Evolutionary conservation across 305 asterid species (phyloP).

Genomic region (Ilex paraguariensis): DNA sequence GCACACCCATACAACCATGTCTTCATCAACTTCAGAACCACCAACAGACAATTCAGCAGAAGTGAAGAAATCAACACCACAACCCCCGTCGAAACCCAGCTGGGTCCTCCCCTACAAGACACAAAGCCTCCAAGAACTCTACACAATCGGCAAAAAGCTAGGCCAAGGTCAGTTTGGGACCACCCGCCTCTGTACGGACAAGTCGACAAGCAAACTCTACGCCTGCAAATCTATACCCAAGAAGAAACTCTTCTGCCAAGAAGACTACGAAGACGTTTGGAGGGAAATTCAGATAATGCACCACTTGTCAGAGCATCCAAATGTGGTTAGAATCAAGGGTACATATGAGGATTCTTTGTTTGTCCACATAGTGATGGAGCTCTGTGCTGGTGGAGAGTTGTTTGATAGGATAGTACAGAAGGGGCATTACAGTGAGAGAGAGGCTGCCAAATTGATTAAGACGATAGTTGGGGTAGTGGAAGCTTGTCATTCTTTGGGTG

Average conservation of each 20-base stretch:
- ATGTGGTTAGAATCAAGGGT: constrained; percentile 83
- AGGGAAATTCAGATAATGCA: constrained; percentile 98
- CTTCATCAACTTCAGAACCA: neutral
- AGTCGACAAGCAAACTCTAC: constrained; percentile 45
- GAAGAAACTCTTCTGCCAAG: constrained; percentile 72
- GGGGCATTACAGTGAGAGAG: constrained; percentile 89
- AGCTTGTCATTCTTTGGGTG: constrained; percentile 90
- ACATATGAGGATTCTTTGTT: constrained; percentile 71
- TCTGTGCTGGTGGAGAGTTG: constrained; percentile 92
- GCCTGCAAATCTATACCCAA: constrained; percentile 94
- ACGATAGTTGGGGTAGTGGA: constrained; percentile 87
- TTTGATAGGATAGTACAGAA: constrained; percentile 87
- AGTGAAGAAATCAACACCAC: constrained; percentile 36
- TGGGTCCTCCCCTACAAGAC: constrained; percentile 87
- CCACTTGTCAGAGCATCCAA: constrained; percentile 85
- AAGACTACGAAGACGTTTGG: constrained; percentile 91
- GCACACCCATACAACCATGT: neutral
- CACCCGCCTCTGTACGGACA: constrained; percentile 73
- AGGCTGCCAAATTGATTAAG: constrained; percentile 77
- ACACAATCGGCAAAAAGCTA: constrained; percentile 66
- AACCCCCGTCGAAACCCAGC: constrained; percentile 39
- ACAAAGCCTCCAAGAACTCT: constrained; percentile 45
- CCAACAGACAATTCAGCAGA: constrained; percentile 17
- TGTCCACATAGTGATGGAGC: constrained; percentile 91
- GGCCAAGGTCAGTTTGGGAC: constrained; percentile 95